Conservation (phyloP, 306 rosid genomes). For the Datisca glomerata region DNA sequence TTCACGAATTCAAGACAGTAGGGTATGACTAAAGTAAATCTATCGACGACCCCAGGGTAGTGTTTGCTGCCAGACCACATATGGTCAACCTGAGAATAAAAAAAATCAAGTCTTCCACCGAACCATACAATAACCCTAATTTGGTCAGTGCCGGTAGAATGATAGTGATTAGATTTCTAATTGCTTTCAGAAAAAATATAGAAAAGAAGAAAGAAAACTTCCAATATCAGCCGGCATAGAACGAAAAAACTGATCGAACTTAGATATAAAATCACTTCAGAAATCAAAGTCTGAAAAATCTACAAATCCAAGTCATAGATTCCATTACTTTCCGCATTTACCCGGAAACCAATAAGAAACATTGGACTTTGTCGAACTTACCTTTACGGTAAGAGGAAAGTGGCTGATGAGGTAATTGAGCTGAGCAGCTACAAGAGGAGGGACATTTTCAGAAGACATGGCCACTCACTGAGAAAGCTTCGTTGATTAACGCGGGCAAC, state of each 20-base stretch:
- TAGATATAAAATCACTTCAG: too few relatives aligned
- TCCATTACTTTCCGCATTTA: background rate
- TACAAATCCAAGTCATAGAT: background rate
- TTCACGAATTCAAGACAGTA: conserved; percentile 76
- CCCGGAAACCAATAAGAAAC: conserved; percentile 6
- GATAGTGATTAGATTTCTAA: too few relatives aligned
- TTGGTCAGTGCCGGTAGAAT: too few relatives aligned
- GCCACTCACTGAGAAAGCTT: background rate
- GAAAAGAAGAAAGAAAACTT: conserved; percentile 2
- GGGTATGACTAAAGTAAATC: conserved; percentile 73
- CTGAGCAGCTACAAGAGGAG: conserved; percentile 74
- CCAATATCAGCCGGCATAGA: background rate
- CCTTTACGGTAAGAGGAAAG: conserved; percentile 60
- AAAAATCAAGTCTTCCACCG: background rate
- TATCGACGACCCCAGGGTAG: conserved; percentile 43
- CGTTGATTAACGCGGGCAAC: conserved; percentile 2
- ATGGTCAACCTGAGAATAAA: conserved; percentile 54
- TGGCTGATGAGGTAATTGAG: conserved; percentile 52
- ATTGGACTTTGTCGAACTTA: conserved; percentile 6
- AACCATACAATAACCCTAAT: background rate
- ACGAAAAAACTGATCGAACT: background rate
- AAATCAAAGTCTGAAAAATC: conserved; percentile 1
- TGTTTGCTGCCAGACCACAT: conserved; percentile 73
- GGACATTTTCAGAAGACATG: conserved; percentile 43
- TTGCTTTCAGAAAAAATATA: background rate